Base-by-base conservation (phyloP, 2,329 filamentous ascomycete species). In the Monosporascus sp. region DNA sequence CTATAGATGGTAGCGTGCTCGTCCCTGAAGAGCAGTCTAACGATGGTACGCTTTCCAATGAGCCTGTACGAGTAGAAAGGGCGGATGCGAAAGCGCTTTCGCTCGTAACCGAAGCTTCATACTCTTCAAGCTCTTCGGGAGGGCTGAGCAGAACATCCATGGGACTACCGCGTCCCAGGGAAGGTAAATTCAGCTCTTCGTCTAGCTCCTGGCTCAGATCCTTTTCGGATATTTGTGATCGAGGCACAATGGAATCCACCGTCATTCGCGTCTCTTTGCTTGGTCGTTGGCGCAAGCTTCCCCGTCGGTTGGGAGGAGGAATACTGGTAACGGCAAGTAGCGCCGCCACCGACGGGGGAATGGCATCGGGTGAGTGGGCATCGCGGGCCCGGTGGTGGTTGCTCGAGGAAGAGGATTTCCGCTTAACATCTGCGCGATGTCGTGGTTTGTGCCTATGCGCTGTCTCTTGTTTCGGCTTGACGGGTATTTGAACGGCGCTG, bases 241-340 rank as follows among this genome's bases (percentile, higher is more conserved):
- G 74, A 58, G 76, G 74, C 16, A 84, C 74, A 49, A 84, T 77
- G 7, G 79, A 79, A 53, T 82, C 78, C 11, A 84, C 77, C 0
- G 80, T 82, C 70, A 85, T 73, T 49, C 71, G 65, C 60, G 55
- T 53, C 45, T 56, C 56, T 35, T 51, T 57, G 27, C 55, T 60
- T 54, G 56, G 62, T 48, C 59, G 63, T 38, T 66, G 65, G 22
- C 66, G 65, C 44, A 63, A 48, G 48, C 62, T 71, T 37, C 70
- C 69, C 48, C 70, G 66, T 27, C 69, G 65, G 52, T 70, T 75
- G 59, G 75, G 68, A 49, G 77, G 68, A 59, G 81, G 84, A 49
- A 87, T 87, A 56, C 76, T 78, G 31, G 84, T 87, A 51, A 84
- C 73, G 35, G 84, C 84, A 37, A 87, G 72, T 27, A 87, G 71